Evolutionary conservation across 2,329 filamentous ascomycete species (phyloP).

Genomic region (Neonectria punicea): DNA sequence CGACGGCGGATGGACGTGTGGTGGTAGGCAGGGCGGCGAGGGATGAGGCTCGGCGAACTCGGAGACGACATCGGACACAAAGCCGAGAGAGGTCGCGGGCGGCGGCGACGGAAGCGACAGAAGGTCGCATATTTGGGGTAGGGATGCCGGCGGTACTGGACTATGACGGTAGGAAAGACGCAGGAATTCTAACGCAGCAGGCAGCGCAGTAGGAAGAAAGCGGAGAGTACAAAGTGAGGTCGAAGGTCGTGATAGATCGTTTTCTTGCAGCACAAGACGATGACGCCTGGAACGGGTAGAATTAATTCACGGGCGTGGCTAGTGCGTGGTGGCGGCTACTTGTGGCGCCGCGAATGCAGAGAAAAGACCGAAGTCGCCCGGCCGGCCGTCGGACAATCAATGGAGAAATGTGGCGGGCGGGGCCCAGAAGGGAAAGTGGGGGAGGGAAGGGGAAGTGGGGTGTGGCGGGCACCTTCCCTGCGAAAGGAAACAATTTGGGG

Average conservation of each 20-base stretch:
- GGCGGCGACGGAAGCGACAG: slow-evolving; percentile 36
- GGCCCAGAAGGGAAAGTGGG: neutral
- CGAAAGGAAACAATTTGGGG: neutral
- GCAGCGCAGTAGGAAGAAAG: neutral
- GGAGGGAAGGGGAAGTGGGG: neutral
- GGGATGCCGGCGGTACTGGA: neutral
- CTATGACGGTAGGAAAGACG: neutral
- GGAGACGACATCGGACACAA: slow-evolving; percentile 49
- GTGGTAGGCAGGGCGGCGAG: slow-evolving; percentile 26
- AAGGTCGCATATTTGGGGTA: slow-evolving; percentile 40
- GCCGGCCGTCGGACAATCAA: neutral
- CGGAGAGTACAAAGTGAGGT: neutral
- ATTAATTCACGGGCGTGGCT: slow-evolving; percentile 7
- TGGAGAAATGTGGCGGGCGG: neutral
- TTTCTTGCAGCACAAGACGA: slow-evolving; percentile 6
- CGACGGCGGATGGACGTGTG: slow-evolving; percentile 23
- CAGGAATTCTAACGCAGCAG: neutral
- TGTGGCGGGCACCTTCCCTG: neutral
- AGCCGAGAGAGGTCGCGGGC: slow-evolving; percentile 45
- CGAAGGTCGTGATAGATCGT: slow-evolving; percentile 9
- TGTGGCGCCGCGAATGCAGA: neutral
- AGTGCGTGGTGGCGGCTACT: neutral
- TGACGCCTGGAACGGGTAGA: neutral
- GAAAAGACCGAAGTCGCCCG: neutral
- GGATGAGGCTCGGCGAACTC: slow-evolving; percentile 41